Evolutionary conservation across 129 eudicot genomes (phyloP), one percentile per base, ranked within the genome.

Genomic region (Mikania micrantha): DNA sequence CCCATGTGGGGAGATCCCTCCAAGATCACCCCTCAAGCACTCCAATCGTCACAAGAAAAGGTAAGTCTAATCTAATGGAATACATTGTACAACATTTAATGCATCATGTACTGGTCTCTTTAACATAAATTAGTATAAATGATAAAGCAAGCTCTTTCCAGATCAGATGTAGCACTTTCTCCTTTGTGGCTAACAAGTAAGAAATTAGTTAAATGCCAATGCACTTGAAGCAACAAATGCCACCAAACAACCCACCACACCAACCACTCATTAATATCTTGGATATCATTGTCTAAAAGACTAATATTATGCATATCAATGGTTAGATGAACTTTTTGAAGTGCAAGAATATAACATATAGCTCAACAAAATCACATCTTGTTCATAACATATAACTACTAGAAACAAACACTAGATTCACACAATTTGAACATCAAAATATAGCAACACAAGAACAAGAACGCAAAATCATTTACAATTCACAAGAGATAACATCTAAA

Each of bases 401-500:
- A 78, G 41, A 24, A 42, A 64, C 69, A 76, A 27, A 56, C 39
- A 66, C 58, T 73, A 71, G 54, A 81, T 69, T 71, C 24, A 4
- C 53, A 72, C 66, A 76, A 78, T 71, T 75, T 83, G 80, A 85
- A 83, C 84, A 83, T 71, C 75, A 60, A 78, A 81, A 47, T 83
- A 81, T 90, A 85, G 85, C 80, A 64, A 67, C 82, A 75, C 74
- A 1, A 58, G 29, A 76, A 72, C 45, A 82, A 24, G 13, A 72
- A 21, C 64, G 49, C 75, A 65, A 61, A 68, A 44, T 38, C 76
- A 85, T 88, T 74, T 88, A 88, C 96, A 88, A 61, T 54, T 76
- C 64, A 76, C 78, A 73, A 57, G 65, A 60, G 58, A 40, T 49
- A 77, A 74, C 75, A 71, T 56, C 68, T 71, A 60, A 69, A 42